A percentile compares a stretch with the other conserved stretches of the same genome.
Evolutionary conservation across 768 basidiomycete species (phyloP).

Genomic region (Rhodotorula sphaerocarpa): DNA sequence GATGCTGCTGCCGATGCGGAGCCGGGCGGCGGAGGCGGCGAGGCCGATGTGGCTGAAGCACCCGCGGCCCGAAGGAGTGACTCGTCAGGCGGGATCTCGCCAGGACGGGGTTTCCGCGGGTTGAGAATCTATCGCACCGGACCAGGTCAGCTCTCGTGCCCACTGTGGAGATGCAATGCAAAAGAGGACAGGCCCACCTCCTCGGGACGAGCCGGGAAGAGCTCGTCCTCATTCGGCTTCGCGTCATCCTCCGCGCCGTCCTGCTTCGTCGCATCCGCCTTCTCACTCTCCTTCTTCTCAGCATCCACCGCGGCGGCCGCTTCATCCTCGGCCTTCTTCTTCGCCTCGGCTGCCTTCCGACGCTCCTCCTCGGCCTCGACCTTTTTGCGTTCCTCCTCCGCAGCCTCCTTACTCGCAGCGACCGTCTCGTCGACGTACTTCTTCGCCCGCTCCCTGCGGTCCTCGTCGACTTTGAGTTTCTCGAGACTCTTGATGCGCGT

Average conservation of each 20-base stretch:
- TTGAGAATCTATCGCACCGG: slow-evolving; percentile 16
- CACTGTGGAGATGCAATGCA: background rate
- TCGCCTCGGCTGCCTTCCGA: slow-evolving; percentile 30
- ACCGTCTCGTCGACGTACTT: slow-evolving; percentile 66
- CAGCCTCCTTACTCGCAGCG: slow-evolving; percentile 43
- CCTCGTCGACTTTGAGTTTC: slow-evolving; percentile 71
- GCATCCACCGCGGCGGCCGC: slow-evolving; percentile 38
- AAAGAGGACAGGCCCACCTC: slow-evolving; percentile 12
- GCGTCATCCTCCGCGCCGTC: slow-evolving; percentile 23
- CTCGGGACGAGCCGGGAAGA: slow-evolving; percentile 28
- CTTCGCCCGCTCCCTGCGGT: slow-evolving; percentile 63
- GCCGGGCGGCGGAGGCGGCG: background rate
- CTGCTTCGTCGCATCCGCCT: slow-evolving; percentile 37
- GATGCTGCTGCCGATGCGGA: background rate
- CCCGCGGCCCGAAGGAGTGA: too few species aligned
- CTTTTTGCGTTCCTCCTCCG: slow-evolving; percentile 31
- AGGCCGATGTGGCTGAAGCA: too few species aligned
- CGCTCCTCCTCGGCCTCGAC: slow-evolving; percentile 53
- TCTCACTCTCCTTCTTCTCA: slow-evolving; percentile 54
- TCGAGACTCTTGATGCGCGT: slow-evolving; percentile 82
- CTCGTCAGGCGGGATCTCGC: background rate
- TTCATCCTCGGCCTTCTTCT: slow-evolving; percentile 17
- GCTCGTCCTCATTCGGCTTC: slow-evolving; percentile 37
- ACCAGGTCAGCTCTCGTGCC: background rate
- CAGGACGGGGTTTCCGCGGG: slow-evolving; percentile 16